Percentiles rank a stretch among this genome's conserved stretches.
These are phyloP conservation scores for Trichoderma afroharzianum DNA, from an alignment of 2,329 filamentous ascomycete species.

Conservation along the genomic window DNA sequence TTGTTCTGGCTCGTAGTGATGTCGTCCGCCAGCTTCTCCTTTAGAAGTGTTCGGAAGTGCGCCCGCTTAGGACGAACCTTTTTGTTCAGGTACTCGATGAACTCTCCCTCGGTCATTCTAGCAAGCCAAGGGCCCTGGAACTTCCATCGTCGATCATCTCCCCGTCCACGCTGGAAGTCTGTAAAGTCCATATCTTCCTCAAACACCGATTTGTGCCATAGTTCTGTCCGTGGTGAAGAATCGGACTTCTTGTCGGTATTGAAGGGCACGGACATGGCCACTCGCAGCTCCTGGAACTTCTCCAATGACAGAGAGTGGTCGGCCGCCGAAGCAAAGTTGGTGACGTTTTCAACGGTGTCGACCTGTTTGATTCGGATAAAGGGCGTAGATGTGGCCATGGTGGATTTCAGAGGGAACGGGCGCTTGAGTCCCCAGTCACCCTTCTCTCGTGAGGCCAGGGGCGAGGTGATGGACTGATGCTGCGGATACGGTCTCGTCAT, in stretches of 20 bases:
- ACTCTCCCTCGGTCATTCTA: constrained; percentile 58
- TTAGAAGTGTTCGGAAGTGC: constrained; percentile 55
- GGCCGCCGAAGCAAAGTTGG: constrained; percentile 78
- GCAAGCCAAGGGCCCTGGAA: constrained; percentile 65
- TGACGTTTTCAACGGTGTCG: constrained; percentile 83
- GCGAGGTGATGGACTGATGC: constrained; percentile 76
- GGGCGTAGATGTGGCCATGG: constrained; percentile 68
- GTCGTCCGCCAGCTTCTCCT: constrained; percentile 44
- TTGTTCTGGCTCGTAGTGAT: constrained; percentile 38
- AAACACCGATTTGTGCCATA: constrained; percentile 52
- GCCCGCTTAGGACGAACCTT: constrained; percentile 50
- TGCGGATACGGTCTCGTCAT: constrained; percentile 74
- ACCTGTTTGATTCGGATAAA: constrained; percentile 72
- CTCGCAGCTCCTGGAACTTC: constrained; percentile 80
- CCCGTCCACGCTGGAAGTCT: constrained; percentile 33
- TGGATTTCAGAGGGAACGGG: constrained; percentile 72
- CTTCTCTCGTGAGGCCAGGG: constrained; percentile 64
- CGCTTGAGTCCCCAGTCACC: constrained; percentile 95
- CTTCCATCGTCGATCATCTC: constrained; percentile 57
- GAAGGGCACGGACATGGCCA: constrained; percentile 61
- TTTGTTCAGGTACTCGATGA: constrained; percentile 52
- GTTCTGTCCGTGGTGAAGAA: constrained; percentile 19
- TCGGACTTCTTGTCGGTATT: constrained; percentile 20
- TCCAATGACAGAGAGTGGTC: constrained; percentile 76
- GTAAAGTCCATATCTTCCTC: constrained; percentile 57